Evolutionary conservation across 129 eudicot genomes (phyloP).

Genomic region (Lactuca saligna): DNA sequence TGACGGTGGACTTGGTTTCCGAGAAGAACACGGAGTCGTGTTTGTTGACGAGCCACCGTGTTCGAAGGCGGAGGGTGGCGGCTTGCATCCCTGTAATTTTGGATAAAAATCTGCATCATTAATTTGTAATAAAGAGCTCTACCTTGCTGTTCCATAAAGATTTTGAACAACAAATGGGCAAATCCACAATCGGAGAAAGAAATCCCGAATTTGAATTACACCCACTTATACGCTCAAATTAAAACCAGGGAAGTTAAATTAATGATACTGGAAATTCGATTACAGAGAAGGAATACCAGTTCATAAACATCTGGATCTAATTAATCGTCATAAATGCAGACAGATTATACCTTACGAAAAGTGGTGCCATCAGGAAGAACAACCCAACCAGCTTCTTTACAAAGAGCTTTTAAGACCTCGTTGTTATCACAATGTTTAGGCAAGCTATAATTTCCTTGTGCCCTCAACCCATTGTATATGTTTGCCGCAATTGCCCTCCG

Average conservation of each 20-base stretch:
- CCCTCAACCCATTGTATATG: constrained; percentile 74
- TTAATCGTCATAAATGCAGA: constrained; percentile 14
- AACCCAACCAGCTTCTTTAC: constrained; percentile 91
- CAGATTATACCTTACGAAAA: constrained; percentile 62
- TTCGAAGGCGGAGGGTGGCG: constrained; percentile 56
- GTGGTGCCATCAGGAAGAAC: constrained; percentile 98
- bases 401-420: constrained; percentile 90
- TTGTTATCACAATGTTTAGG: constrained; percentile 31
- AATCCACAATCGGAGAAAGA: too few species aligned
- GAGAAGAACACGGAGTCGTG: constrained; percentile 83
- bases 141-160: background rate
- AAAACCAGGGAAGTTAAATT: background rate
- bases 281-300: constrained; percentile 10
- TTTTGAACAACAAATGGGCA: background rate
- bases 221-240: background rate
- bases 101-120: constrained; percentile 13
- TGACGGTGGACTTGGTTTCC: constrained; percentile 73
- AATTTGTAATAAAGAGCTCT: background rate
- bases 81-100: constrained; percentile 77
- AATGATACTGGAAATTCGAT: background rate
- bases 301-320: constrained; percentile 33
- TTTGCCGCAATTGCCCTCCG: constrained; percentile 87
- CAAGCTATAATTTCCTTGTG: constrained; percentile 79
- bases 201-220: too few species aligned
- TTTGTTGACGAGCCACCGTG: constrained; percentile 63